phyloP scores from a whole-genome alignment of 1,139 yeast genomes.

The Zhuliangozyma parablackwelliae region DNA sequence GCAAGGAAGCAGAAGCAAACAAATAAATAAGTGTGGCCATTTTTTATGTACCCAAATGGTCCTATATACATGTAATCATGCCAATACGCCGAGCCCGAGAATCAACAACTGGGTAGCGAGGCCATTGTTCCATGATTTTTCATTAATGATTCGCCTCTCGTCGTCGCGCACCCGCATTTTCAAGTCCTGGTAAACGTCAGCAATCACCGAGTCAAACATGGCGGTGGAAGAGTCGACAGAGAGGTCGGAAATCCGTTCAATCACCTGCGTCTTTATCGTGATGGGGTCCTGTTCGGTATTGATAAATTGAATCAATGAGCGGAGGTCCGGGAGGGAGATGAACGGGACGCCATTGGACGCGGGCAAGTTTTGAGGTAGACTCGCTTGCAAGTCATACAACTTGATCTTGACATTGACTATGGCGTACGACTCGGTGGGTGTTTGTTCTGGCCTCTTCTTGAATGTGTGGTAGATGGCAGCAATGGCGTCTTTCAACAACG shows the following conservation, averaged over 20 bases:
- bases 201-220: constrained; percentile 49
- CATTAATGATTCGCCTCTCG: constrained; percentile 40
- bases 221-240: constrained; percentile 47
- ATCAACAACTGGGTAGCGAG: constrained; percentile 55
- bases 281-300: constrained; percentile 37
- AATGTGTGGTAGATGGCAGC: constrained; percentile 44
- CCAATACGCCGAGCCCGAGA: constrained; percentile 59
- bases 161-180: constrained; percentile 50
- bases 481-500: constrained; percentile 37
- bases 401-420: constrained; percentile 62
- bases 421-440: constrained; percentile 35
- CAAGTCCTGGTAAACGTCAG: constrained; percentile 57
- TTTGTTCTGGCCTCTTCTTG: constrained; percentile 13
- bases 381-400: constrained; percentile 58
- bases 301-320: constrained; percentile 57
- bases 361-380: constrained; percentile 52
- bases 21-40: constrained; percentile 1
- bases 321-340: constrained; percentile 53
- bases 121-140: constrained; percentile 59
- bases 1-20: background rate
- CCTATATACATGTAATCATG: constrained; percentile 17
- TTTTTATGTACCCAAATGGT: too few species aligned
- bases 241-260: constrained; percentile 54
- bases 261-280: constrained; percentile 53
- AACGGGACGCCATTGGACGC: constrained; percentile 43